phyloP scores from a whole-genome alignment of 495 filamentous ascomycete genomes.

The Zalerion maritima region DNA sequence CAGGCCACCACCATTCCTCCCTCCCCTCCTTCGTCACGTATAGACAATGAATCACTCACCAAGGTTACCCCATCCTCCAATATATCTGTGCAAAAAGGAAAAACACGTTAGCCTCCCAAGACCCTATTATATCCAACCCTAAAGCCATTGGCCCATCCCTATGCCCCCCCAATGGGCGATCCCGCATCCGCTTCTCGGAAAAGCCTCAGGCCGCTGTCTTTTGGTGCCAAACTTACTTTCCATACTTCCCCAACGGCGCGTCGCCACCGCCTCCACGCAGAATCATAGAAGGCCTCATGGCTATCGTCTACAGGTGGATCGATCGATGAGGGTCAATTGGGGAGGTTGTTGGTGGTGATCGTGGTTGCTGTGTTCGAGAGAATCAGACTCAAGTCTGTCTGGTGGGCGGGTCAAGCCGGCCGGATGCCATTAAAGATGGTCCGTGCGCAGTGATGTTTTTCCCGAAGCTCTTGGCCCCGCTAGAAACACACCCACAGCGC shows the following conservation, averaged over 20 bases:
- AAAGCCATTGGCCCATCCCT: background rate
- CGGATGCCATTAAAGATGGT: too few relatives aligned
- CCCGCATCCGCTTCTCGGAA: background rate
- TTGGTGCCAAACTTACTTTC: constrained; percentile 45
- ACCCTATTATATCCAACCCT: background rate
- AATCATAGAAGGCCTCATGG: constrained; percentile 47
- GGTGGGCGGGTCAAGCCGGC: too few relatives aligned
- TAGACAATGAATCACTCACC: constrained; percentile 60
- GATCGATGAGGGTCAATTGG: constrained; percentile 17
- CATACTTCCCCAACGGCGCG: constrained; percentile 45
- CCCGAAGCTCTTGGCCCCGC: too few relatives aligned
- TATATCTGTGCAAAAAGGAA: constrained; percentile 40
- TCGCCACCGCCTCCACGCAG: constrained; percentile 40
- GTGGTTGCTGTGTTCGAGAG: constrained; percentile 4
- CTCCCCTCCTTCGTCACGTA: constrained; percentile 29
- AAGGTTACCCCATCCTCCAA: constrained; percentile 74
- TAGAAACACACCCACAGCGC: too few relatives aligned
- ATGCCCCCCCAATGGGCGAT: background rate
- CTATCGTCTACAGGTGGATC: constrained; percentile 21
- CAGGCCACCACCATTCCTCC: background rate
- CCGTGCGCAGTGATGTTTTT: too few relatives aligned
- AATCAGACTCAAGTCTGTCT: too few relatives aligned
- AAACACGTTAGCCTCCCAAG: background rate
- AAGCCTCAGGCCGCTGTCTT: constrained; percentile 6
- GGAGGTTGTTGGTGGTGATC: too few relatives aligned